These are phyloP conservation scores for Pseudocohnilembus persalinus DNA, from an alignment of 169 alveolate genomes.

Conservation along the genomic window DNA sequence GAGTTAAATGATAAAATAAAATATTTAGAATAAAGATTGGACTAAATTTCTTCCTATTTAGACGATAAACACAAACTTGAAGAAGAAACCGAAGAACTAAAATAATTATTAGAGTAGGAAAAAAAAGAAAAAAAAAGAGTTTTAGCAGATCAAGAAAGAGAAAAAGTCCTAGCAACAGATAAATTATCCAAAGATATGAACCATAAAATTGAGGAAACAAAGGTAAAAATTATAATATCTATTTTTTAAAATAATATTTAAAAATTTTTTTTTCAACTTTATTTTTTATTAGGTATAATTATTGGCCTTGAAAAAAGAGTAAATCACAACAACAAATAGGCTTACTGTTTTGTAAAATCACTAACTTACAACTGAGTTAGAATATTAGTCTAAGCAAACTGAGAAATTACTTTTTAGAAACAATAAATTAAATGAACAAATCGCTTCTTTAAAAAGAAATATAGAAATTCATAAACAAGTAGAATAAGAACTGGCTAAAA, in stretches of 20 bases:
- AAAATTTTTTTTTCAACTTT: not conserved
- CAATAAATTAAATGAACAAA: slow-evolving; percentile 61
- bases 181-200: slow-evolving; percentile 80
- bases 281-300: slow-evolving; percentile 4
- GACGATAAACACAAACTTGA: slow-evolving; percentile 57
- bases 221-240: slow-evolving; percentile 32
- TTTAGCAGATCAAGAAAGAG: slow-evolving; percentile 75
- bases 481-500: slow-evolving; percentile 79
- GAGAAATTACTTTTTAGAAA: slow-evolving; percentile 73
- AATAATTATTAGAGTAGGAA: slow-evolving; percentile 61
- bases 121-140: slow-evolving; percentile 66
- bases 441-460: slow-evolving; percentile 69
- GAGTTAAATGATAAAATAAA: slow-evolving; percentile 47
- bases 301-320: slow-evolving; percentile 76
- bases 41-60: slow-evolving; percentile 42
- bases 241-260: too few species aligned
- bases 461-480: slow-evolving; percentile 86
- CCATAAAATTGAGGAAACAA: slow-evolving; percentile 78
- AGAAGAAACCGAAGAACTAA: slow-evolving; percentile 43
- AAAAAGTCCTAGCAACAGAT: slow-evolving; percentile 70
- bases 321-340: slow-evolving; percentile 78
- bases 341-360: slow-evolving; percentile 82
- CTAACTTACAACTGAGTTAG: slow-evolving; percentile 80
- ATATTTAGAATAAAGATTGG: slow-evolving; percentile 47
- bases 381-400: slow-evolving; percentile 77